These are phyloP conservation scores for Furcasterigmium furcatum DNA, from an alignment of 2,329 filamentous ascomycete species.

Conservation along the genomic window DNA sequence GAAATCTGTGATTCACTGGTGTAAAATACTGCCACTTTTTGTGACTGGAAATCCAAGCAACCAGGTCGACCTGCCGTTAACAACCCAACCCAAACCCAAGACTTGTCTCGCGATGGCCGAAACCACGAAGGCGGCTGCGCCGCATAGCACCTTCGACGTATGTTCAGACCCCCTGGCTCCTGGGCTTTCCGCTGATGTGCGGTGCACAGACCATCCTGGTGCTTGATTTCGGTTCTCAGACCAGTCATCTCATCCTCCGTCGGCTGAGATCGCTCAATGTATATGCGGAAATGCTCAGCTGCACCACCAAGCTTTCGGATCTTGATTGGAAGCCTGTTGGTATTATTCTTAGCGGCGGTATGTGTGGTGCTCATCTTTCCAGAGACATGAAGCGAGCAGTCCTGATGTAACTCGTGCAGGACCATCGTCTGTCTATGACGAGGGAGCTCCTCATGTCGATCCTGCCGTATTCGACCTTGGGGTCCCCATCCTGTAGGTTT, in stretches of 20 bases:
- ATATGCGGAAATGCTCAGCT: constrained; percentile 85
- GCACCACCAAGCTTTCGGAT: constrained; percentile 76
- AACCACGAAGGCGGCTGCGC: constrained; percentile 20
- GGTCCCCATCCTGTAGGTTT: constrained; percentile 48
- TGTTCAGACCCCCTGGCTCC: constrained; percentile 10
- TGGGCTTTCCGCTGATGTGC: constrained; percentile 22
- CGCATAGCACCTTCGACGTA: constrained; percentile 34
- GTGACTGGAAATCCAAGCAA: too few species aligned
- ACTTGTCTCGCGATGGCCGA: not conserved
- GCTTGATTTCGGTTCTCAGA: constrained; percentile 70
- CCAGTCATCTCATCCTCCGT: constrained; percentile 71
- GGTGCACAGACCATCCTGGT: constrained; percentile 62
- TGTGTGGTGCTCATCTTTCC: not conserved
- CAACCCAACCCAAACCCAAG: not conserved
- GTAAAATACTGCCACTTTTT: too few species aligned
- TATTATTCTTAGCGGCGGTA: constrained; percentile 57
- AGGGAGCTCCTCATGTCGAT: constrained; percentile 69
- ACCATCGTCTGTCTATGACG: constrained; percentile 75
- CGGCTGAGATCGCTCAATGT: constrained; percentile 76
- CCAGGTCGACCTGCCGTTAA: too few species aligned
- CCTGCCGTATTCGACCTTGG: constrained; percentile 75
- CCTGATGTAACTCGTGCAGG: constrained; percentile 15
- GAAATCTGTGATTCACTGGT: too few species aligned
- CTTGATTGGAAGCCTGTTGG: constrained; percentile 79
- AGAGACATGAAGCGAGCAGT: not conserved